A percentile compares a stretch with the other conserved stretches of the same genome.
Conservation (phyloP, 371 early-diverging fungal genomes). For the Dichotomocladium elegans region DNA sequence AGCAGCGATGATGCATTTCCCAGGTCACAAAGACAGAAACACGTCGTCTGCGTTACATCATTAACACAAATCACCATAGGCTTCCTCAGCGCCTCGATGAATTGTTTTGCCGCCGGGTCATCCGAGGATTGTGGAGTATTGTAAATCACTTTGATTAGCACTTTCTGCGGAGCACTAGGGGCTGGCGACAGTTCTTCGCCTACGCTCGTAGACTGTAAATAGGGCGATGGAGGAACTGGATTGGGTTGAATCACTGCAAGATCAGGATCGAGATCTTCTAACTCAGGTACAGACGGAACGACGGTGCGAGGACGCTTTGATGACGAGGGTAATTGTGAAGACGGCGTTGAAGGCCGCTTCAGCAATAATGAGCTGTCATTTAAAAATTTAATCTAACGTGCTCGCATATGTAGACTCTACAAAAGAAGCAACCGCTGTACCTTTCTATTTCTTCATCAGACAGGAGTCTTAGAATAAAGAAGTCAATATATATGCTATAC, state of each 20-base stretch:
- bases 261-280: constrained; percentile 42
- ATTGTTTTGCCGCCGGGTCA: not conserved
- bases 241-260: constrained; percentile 10
- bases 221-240: not conserved
- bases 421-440: no score
- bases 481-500: no score
- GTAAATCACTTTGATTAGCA: constrained; percentile 28
- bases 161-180: constrained; percentile 22
- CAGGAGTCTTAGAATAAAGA: no score
- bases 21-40: no score
- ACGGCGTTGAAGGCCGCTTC: no score
- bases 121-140: not conserved
- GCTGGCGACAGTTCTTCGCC: not conserved
- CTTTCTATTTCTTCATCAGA: no score
- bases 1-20: no score
- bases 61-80: constrained; percentile 30
- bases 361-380: no score
- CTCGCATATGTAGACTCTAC: no score
- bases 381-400: no score
- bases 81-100: constrained; percentile 14
- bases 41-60: no score
- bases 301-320: not conserved
- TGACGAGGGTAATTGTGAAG: not conserved
- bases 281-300: not conserved
- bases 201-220: not conserved